Evolutionary conservation across 2,329 filamentous ascomycete species (phyloP).

Genomic region (Periconia macrospinosa): DNA sequence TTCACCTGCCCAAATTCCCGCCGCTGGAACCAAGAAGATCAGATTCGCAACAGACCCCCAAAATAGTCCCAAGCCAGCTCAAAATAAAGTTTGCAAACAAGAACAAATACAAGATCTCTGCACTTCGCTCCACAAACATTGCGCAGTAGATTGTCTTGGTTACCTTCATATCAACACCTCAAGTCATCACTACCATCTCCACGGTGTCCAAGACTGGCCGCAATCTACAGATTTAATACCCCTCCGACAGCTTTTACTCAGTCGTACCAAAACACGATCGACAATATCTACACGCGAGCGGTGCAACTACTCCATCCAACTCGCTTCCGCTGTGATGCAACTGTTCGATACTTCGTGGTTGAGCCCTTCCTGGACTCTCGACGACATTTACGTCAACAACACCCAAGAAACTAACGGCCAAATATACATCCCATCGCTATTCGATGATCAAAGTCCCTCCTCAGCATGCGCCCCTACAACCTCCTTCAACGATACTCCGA

Average conservation of each 20-base stretch:
- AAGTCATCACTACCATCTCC: slow-evolving; percentile 4
- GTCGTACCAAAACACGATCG: not conserved
- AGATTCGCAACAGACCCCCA: not conserved
- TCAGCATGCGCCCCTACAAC: not conserved
- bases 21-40: not conserved
- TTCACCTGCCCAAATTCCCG: not conserved
- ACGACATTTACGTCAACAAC: not conserved
- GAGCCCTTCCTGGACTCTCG: slow-evolving; percentile 1
- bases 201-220: slow-evolving; percentile 1
- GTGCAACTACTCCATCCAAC: slow-evolving; percentile 1
- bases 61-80: not conserved
- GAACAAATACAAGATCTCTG: not conserved
- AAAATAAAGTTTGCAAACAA: not conserved
- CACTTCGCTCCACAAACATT: not conserved
- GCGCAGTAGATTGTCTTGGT: not conserved
- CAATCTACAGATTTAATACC: not conserved
- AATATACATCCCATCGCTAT: not conserved
- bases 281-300: not conserved
- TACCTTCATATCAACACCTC: not conserved
- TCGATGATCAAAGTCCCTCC: not conserved
- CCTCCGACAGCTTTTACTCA: not conserved
- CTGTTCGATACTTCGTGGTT: slow-evolving; percentile 9
- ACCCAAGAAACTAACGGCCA: not conserved
- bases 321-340: slow-evolving; percentile 9
- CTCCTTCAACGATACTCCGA: not conserved